Evolutionary conservation across 2,329 filamentous ascomycete genomes (phyloP).

Genomic region (Beauveria sp.): DNA sequence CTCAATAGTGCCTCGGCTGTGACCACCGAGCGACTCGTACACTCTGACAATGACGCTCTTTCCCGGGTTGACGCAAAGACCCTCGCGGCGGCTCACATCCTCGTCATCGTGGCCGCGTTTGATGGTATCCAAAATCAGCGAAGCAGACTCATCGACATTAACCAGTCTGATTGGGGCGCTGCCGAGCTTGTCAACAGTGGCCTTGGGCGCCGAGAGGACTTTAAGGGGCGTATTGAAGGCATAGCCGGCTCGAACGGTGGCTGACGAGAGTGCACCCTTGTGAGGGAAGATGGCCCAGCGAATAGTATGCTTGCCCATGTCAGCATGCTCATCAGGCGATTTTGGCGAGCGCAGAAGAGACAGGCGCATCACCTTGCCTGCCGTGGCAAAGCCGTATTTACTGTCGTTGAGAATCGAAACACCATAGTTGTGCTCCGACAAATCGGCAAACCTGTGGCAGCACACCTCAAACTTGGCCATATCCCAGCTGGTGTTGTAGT

Average conservation of each 20-base stretch:
- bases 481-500: conserved; percentile 96
- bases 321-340: conserved; percentile 84
- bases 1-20: conserved; percentile 61
- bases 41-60: conserved; percentile 76
- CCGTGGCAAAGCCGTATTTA: conserved; percentile 93
- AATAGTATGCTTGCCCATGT: conserved; percentile 85
- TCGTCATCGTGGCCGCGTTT: conserved; percentile 90
- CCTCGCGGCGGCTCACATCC: conserved; percentile 56
- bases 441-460: conserved; percentile 88
- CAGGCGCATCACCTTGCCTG: conserved; percentile 81
- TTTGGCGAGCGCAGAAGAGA: conserved; percentile 82
- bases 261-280: conserved; percentile 58
- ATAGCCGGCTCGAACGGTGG: conserved; percentile 74
- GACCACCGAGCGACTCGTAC: conserved; percentile 84
- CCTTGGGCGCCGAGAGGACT: conserved; percentile 23
- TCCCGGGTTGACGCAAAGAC: conserved; percentile 59
- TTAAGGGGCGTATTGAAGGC: conserved; percentile 81
- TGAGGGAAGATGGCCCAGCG: conserved; percentile 90
- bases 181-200: conserved; percentile 20
- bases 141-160: conserved; percentile 44
- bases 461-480: conserved; percentile 98
- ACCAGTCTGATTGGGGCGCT: conserved; percentile 55
- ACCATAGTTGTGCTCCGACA: conserved; percentile 81
- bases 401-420: conserved; percentile 91
- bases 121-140: conserved; percentile 77